Base-by-base conservation (phyloP, 2,329 filamentous ascomycete species). In the Neurospora sp. region DNA sequence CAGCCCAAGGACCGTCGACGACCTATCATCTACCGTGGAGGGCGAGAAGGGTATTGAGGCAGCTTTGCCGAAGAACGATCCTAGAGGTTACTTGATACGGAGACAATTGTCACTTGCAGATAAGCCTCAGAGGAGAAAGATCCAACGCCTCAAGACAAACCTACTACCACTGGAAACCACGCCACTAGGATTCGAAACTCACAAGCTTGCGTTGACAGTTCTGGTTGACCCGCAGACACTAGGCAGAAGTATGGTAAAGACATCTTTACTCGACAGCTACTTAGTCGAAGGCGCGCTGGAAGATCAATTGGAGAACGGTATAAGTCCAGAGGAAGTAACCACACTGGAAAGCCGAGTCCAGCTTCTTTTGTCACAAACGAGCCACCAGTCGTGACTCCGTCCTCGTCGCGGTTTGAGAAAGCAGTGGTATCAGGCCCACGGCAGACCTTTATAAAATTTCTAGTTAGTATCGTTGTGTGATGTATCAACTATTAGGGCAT, bases 121-220 rank as follows among this genome's bases (percentile, higher is more conserved):
- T 9, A 67, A 73, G 28, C 62, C 70, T 17, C 68, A 68, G 7
- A 75, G 71, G 67, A 62, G 52, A 62, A 73, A 71, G 42, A 70
- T 68, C 23, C 73, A 71, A 58, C 72, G 76, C 15, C 67, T 72
- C 11, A 75, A 70, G 66, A 77, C 74, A 9, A 73, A 76, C 38
- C 70, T 69, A 23, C 68, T 77, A 36, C 76, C 77, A 19, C 73
- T 77, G 7, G 76, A 77, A 66, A 73, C 68, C 1, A 73, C 72
- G 7, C 72, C 75, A 3, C 43, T 66, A 1, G 67, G 52, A 2
- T 69, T 66, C 9, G 67, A 72, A 39, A 74, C 74, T 6, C 68
- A 70, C 11, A 42, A 67, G 11, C 68, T 77, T 33, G 46, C 70
- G 52, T 66, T 76, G 43, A 70, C 66, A 8, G 10, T 76, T 40